Evolutionary conservation across 192 early-diverging fungal genomes (phyloP), one percentile per base, ranked within the genome.

Genomic region (Chytriomyces sp.): DNA sequence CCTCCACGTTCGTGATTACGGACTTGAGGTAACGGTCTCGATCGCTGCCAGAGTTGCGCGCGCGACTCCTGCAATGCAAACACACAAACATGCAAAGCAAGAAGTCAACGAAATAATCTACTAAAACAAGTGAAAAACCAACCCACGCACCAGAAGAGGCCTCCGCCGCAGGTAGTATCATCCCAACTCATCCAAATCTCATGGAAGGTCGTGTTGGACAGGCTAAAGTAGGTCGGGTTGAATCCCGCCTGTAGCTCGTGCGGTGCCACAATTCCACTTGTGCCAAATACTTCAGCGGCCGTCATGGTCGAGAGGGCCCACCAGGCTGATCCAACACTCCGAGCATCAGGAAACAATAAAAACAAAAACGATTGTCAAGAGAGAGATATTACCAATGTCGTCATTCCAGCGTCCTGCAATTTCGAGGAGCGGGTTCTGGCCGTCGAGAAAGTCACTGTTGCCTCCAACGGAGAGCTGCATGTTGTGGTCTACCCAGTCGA

Each of bases 131-230:
- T 12, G 10, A 7, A 44, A n/a, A 44, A 12, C 19, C 41, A 44
- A 44, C 10, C n/a, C n/a, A 44, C 19, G 10, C 75, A 71, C 82
- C 82, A 83, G 70, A 70, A 83, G 62, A 83, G 71, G 26, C 82
- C 82, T 17, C 82, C 82, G 10, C 74, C 73, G 77, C 82, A 83
- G 4, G 56, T 49, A 30, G 25, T 5, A 7, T 26, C 58, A 1
- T 78, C 77, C 77, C 77, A 83, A 31, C 77, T 64, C 58, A 70
- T 54, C 34, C 36, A 61, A 37, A 83, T 72, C 55, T 83, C 67
- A 57, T 72, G 41, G 34, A 60, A 73, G 3, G 82, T 83, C 32
- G 61, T 74, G 26, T 52, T 40, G 34, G 77, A 74, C 0, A 80
- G 52, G 5, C 39, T 52, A 7, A 79, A 34, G 54, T 56, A 71